Conservation (phyloP, 306 rosid genomes). For the Casuarina equisetifolia region DNA sequence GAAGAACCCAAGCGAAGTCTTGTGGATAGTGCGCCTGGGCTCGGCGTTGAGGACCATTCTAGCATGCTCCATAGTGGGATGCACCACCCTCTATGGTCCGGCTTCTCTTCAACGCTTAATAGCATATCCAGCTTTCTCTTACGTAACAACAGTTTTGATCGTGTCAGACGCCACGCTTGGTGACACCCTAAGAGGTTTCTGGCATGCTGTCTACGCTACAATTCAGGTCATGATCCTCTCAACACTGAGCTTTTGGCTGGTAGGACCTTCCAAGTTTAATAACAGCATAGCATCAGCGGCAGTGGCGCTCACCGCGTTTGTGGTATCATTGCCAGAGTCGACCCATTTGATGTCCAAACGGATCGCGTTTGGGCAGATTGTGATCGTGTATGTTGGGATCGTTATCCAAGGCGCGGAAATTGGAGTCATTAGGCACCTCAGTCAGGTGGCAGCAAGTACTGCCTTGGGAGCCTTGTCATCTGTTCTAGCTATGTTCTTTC, state of each 20-base stretch:
- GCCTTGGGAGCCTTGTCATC: conserved; percentile 78
- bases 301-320: conserved; percentile 36
- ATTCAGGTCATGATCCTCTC: conserved; percentile 39
- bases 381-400: conserved; percentile 63
- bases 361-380: conserved; percentile 71
- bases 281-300: conserved; percentile 33
- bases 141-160: conserved; percentile 57
- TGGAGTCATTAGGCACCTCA: conserved; percentile 41
- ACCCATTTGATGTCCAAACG: conserved; percentile 57
- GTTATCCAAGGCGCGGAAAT: conserved; percentile 41
- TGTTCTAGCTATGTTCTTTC: conserved; percentile 55
- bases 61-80: conserved; percentile 67
- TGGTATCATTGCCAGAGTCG: conserved; percentile 64
- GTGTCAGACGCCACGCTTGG: conserved; percentile 65
- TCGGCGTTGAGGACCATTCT: conserved; percentile 58
- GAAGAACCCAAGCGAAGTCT: conserved; percentile 19
- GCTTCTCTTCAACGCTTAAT: conserved; percentile 32
- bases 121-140: conserved; percentile 58
- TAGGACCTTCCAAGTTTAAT: conserved; percentile 44
- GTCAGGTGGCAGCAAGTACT: conserved; percentile 55
- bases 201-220: conserved; percentile 53
- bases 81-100: conserved; percentile 54
- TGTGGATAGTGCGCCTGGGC: conserved; percentile 47
- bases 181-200: conserved; percentile 58
- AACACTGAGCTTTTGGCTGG: conserved; percentile 39